A percentile compares a stretch with the other conserved stretches of the same genome.
These are phyloP conservation scores for Nelumbo lutea DNA, from an alignment of 164 flowering plant species.

Conservation along the genomic window DNA sequence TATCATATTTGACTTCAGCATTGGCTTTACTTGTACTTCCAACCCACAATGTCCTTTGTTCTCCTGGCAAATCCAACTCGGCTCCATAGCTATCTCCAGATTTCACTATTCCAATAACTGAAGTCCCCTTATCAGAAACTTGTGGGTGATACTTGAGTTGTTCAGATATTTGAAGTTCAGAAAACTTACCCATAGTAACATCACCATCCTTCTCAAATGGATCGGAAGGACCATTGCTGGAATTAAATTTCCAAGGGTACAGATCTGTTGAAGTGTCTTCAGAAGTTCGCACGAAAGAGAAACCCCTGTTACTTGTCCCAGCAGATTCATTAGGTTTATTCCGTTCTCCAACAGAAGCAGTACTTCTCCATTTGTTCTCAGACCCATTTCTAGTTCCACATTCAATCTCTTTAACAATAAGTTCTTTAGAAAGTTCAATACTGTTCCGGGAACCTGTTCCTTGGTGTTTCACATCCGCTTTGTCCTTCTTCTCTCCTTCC, in stretches of 20 bases:
- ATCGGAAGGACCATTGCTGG: conserved; percentile 39
- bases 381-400: conserved; percentile 53
- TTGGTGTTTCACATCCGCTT: conserved; percentile 9
- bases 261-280: conserved; percentile 54
- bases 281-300: conserved; percentile 34
- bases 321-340: conserved; percentile 26
- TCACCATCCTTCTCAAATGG: conserved; percentile 24
- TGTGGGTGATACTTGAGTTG: conserved; percentile 27
- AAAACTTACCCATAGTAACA: conserved; percentile 12
- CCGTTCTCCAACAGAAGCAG: conserved; percentile 23
- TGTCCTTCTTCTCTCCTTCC: conserved; percentile 29
- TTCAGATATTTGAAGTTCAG: conserved; percentile 35
- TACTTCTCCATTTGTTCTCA: conserved; percentile 41
- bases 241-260: conserved; percentile 45
- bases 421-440: conserved; percentile 48
- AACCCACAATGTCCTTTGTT: conserved; percentile 42
- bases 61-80: conserved; percentile 31
- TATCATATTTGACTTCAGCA: conserved; percentile 36
- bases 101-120: conserved; percentile 15
- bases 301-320: conserved; percentile 35
- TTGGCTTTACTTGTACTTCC: conserved; percentile 46
- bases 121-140: conserved; percentile 22
- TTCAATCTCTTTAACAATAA: conserved; percentile 75
- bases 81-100: conserved; percentile 29
- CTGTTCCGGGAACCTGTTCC: conserved; percentile 24